Evolutionary conservation across 352 stramenopile genomes (phyloP), one percentile per base, ranked within the genome.

Genomic region (Phytophthora ohioensis): DNA sequence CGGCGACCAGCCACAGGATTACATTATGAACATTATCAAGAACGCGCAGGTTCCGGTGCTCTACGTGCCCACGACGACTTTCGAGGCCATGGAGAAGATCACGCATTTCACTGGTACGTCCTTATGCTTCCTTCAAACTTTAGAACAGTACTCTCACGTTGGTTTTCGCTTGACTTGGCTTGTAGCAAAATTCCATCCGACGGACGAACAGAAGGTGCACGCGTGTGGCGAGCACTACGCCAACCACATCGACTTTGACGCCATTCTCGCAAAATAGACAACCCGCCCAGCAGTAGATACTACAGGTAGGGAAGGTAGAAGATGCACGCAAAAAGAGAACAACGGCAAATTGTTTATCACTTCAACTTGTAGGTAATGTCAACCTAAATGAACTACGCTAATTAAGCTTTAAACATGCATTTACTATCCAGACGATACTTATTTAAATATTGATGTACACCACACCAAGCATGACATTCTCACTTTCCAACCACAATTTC

Each of bases 101-200:
- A 87, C 81, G 63, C 79, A 82, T 38, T 93, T 92, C 60, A 95
- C 87, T 55, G 81, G 87, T 94, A 77, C 41, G 73, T 62, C 3
- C 4, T 10, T 49, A 21, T 46, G 12, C 5, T 56, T 34, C 4
- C 21, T 32, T 3, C 42, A 2, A 35, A 38, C 30, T 47, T 56
- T 15, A 43, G 13, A 1, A 55, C 13, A 27, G 15, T 32, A 35
- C 6, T 36, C 31, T 68, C 32, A 21, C 48, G 35, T 34, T 52
- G 55, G 39, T 52, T 34, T 63, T 31, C n/a, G 12, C 21, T 27
- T 27, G 21, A 27, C 13, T 69, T 59, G 63, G 4, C 67, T 72
- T 2, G 35, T 60, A 92, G 87, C 87, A 67, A 97, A 97, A 78
- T 96, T 97, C 69, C 93, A 92, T 56, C 85, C 90, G 35, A 91